These are phyloP conservation scores for Escovopsis weberi DNA, from an alignment of 2,329 filamentous ascomycete genomes.

Conservation along the genomic window DNA sequence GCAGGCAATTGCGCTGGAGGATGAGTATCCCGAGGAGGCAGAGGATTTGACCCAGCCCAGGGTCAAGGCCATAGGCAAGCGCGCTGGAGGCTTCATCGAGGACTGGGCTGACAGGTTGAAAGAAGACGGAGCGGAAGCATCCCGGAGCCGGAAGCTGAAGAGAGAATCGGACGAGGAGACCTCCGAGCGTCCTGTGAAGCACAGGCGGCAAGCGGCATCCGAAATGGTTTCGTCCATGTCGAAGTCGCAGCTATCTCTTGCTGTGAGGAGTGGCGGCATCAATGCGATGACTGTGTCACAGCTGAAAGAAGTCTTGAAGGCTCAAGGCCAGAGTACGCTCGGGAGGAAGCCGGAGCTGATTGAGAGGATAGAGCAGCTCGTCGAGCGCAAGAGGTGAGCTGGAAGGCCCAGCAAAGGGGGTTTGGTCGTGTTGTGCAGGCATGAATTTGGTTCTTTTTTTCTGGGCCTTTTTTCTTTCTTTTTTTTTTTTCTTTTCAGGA, in stretches of 20 bases:
- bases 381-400: slow-evolving; percentile 27
- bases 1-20: slow-evolving; percentile 80
- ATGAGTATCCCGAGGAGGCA: slow-evolving; percentile 64
- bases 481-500: no score
- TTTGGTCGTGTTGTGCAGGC: background rate
- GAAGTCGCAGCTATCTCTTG: slow-evolving; percentile 31
- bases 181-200: slow-evolving; percentile 30
- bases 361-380: slow-evolving; percentile 42
- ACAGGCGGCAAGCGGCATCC: slow-evolving; percentile 19
- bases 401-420: background rate
- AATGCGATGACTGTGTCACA: slow-evolving; percentile 40
- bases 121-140: slow-evolving; percentile 28
- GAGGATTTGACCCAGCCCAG: slow-evolving; percentile 73
- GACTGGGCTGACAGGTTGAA: slow-evolving; percentile 62
- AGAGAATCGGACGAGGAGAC: slow-evolving; percentile 32
- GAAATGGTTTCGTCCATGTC: slow-evolving; percentile 21
- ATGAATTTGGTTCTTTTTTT: background rate
- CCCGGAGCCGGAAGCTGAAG: slow-evolving; percentile 31
- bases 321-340: slow-evolving; percentile 31
- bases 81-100: slow-evolving; percentile 63
- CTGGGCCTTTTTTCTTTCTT: no score
- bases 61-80: slow-evolving; percentile 78
- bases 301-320: slow-evolving; percentile 33
- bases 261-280: slow-evolving; percentile 30
- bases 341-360: slow-evolving; percentile 41